Evolutionary conservation across 768 basidiomycete genomes (phyloP), one percentile per base, ranked within the genome.

Genomic region (Roridomyces roridus): DNA sequence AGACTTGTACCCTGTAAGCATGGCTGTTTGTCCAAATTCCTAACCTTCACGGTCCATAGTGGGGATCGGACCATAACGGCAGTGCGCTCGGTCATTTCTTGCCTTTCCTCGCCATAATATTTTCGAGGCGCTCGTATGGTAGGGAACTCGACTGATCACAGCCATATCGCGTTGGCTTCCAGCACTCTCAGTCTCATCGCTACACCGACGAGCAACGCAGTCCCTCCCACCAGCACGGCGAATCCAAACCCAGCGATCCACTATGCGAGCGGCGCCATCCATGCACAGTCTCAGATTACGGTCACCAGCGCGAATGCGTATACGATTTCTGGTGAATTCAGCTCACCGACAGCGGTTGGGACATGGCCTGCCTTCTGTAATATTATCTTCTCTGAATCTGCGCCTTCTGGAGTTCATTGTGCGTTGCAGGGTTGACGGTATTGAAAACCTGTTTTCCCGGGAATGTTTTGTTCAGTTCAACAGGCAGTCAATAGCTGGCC

Each of bases 361-460:
- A 78, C 77, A 2, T 79, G 78, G 78, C 78, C 78, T 45, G 78
- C 78, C 12, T 79, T 79, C 55, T 79, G 78, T 76, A 74, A 23
- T 31, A 23, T 52, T 46, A 5, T 39, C 25, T 23, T 21, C 9
- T 23, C 54, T 25, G 15, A 1, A 17, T 12, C 28, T 18, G 23
- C 24, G 10, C 12, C 12, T 42, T 18, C 18, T 31, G 5, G n/a
- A n/a, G 20, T 34, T 25, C 14, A 46, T 47, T 39, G 55, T 9
- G 15, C 20, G 40, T 25, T 29, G 5, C 24, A 46, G 72, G 71
- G 73, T 49, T 75, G 52, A 75, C 74, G 39, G 74, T 73, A 52
- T 42, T 56, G 31, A 28, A 14, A 24, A 21, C 20, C 21, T 45
- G 14, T 2, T 17, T 18, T 11, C 31, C 34, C 11, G 0, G 21